Evolutionary conservation across 305 asterid species (phyloP), one percentile per base, ranked within the genome.

Genomic region (Fraxinus dipetala): DNA sequence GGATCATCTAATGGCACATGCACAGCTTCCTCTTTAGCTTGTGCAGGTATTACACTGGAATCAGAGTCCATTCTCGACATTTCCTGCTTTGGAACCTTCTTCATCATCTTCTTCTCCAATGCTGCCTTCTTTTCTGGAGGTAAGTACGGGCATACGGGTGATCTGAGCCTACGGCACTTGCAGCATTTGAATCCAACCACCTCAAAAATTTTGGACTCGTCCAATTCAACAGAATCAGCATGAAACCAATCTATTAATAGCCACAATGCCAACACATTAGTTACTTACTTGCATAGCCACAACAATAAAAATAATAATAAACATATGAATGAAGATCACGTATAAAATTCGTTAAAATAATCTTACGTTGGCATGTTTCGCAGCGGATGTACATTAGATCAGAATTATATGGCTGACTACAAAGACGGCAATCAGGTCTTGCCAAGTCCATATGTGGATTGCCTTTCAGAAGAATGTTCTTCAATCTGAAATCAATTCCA

Each of bases 151-250:
- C 99, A 96, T 28, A 79, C 81, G 0, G 99, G 97, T 59, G 92
- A 85, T 87, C 80, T 92, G 78, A 89, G 90, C 89, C 97, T 90
- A 16, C 98, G 97, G 81, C 99, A 96, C 86, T 86, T 89, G 88
- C 94, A 91, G 89, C 99, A 96, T 88, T 93, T 95, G 89, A 91
- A 96, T 82, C 99, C 98, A 80, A 78, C 76, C 83, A 95, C 84
- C 14, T 73, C 78, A 63, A 72, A 79, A 67, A 96, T 77, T 89
- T 87, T 90, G n/a, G 96, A 91, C 87, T 96, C 98, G 0, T 91
- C 87, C 85, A 96, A 83, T 84, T 89, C 97, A 69, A 96, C 82
- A 30, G 99, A 90, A 78, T 91, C 99, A 59, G 97, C 98, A 85
- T 96, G 99, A 86, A 77, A 93, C 99, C 99, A 96, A 86, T 81